Evolutionary conservation across 2,329 filamentous ascomycete species (phyloP), one percentile per base, ranked within the genome.

Genomic region (Albifimbria verrucaria): DNA sequence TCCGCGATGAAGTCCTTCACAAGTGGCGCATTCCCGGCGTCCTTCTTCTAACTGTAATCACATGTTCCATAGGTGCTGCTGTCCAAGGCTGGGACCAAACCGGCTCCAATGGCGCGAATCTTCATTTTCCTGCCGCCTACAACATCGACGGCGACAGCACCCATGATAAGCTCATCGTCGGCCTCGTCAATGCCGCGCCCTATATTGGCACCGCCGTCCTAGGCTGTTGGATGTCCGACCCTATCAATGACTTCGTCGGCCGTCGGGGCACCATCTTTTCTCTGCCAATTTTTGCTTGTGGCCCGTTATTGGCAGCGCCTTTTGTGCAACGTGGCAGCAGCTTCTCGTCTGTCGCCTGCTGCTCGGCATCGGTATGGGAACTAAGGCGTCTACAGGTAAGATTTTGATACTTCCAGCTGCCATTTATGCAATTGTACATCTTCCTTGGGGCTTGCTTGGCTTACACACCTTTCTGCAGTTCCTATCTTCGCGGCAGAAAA

Each of bases 401-500:
- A 66, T 7, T n/a, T n/a, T n/a, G n/a, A n/a, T n/a, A n/a, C n/a
- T n/a, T n/a, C n/a, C n/a, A n/a, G n/a, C n/a, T n/a, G n/a, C n/a
- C n/a, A n/a, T n/a, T n/a, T n/a, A n/a, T n/a, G n/a, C n/a, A n/a
- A n/a, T n/a, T n/a, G n/a, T n/a, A n/a, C n/a, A n/a, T n/a, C n/a
- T n/a, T n/a, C n/a, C n/a, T n/a, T n/a, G n/a, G n/a, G n/a, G n/a
- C n/a, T n/a, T n/a, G n/a, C n/a, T n/a, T n/a, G n/a, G n/a, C n/a
- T n/a, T n/a, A n/a, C n/a, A 1, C n/a, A 24, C 23, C 32, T 7
- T 1, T 12, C 32, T 15, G 82, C 77, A 47, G 87, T 90, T 2
- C 89, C 89, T 0, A 85, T 92, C 24, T 92, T 89, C 61, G 85
- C 87, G 0, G 88, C 89, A 2, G 89, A 92, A 68, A 89, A 83